phyloP scores from a whole-genome alignment of 106 monocot genomes.

The Acorus calamus region DNA sequence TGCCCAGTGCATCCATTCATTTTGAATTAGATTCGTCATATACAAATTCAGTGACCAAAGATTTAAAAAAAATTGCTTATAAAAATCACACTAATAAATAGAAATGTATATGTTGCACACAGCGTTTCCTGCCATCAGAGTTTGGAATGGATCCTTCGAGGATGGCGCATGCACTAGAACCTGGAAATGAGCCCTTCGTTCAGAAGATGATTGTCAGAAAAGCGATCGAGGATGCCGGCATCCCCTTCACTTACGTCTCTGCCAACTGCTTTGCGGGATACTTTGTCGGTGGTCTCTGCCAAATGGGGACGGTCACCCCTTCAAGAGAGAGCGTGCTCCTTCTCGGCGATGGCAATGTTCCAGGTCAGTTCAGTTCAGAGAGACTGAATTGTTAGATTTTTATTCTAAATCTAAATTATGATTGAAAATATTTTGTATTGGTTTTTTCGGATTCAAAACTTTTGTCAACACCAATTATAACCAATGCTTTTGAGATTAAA shows the following conservation, averaged over 20 bases:
- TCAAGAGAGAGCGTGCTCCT: constrained; percentile 26
- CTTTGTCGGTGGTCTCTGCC: constrained; percentile 48
- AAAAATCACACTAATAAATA: not conserved
- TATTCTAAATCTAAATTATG: too few species aligned
- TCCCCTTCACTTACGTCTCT: constrained; percentile 49
- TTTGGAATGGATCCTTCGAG: constrained; percentile 51
- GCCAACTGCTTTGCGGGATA: constrained; percentile 52
- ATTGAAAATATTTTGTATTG: too few species aligned
- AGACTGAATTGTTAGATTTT: too few species aligned
- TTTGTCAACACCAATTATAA: too few species aligned
- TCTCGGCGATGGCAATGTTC: constrained; percentile 35
- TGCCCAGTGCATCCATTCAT: too few species aligned
- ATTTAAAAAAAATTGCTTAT: too few species aligned
- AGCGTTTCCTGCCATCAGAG: constrained; percentile 62
- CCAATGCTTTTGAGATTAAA: too few species aligned
- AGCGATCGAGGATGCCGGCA: constrained; percentile 35
- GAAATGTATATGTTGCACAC: not conserved
- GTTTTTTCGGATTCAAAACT: too few species aligned
- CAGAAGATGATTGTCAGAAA: constrained; percentile 55
- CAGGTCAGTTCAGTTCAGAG: constrained; percentile 12
- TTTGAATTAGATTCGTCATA: too few species aligned
- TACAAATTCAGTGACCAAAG: too few species aligned
- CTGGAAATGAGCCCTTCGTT: constrained; percentile 37
- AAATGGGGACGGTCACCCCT: constrained; percentile 27
- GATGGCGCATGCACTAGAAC: constrained; percentile 35